Evolutionary conservation across 805 yeast genomes (phyloP), one percentile per base, ranked within the genome.

Genomic region (Ascoidea rubescens): DNA sequence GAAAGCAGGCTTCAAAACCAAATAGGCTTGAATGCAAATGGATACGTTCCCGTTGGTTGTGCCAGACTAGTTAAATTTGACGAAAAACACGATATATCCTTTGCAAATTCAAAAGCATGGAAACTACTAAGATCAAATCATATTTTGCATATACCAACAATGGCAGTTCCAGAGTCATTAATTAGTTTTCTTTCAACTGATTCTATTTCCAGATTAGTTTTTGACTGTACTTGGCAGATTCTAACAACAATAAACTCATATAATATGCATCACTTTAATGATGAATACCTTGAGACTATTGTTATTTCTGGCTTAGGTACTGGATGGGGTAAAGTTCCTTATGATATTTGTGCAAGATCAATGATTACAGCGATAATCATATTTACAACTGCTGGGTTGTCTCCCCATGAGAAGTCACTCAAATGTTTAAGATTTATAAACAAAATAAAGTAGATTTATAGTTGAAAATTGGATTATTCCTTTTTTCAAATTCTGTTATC

Each of bases 301-400:
- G 51, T 71, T 0, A 44, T 71, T n/a, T 65, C 73, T 0, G 73
- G 72, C 0, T 49, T 71, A 7, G 73, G 69, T 1, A 67, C 74
- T 0, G 74, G 74, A 0, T 70, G 62, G 53, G 74, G 74, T 0
- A 60, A 58, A 1, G 50, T 70, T 1, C 68, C 70, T 1, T 43
- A 53, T 4, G 60, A 62, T 2, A 17, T 68, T 4, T 70, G 67
- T 21, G 65, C 67, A 0, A 58, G 60, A 47, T 60, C 69, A 1
- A 70, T 70, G 71, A 51, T 70, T 8, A 62, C 64, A 3, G 71
- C 72, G 1, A 62, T 69, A 5, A 52, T 59, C 0, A 58, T 69
- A 1, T 68, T 60, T 51, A 37, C 43, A 37, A 37, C 14, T 37
- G 14, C 8, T 10, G 43, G 14, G 14, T 37, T 37, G 8, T 37